These are phyloP conservation scores for Mimosa bimucronata DNA, from an alignment of 306 rosid genomes.

Conservation along the genomic window DNA sequence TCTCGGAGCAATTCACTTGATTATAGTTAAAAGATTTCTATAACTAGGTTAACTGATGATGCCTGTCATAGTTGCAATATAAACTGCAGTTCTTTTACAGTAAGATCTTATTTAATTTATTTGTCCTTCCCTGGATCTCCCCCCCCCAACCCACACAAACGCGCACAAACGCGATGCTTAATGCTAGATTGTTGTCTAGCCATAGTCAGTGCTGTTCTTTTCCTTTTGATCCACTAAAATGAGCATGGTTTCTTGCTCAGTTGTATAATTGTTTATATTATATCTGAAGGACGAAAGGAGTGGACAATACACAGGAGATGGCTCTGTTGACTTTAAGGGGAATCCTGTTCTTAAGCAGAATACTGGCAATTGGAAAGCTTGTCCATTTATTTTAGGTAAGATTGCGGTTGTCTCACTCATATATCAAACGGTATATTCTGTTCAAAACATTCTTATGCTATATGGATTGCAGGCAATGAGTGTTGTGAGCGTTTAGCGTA, in stretches of 20 bases:
- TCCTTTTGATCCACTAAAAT: neutral
- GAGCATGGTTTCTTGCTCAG: neutral
- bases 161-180: too few species aligned
- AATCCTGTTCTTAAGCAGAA: constrained; percentile 60
- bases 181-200: constrained; percentile 10
- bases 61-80: neutral
- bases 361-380: constrained; percentile 81
- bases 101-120: constrained; percentile 7
- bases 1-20: neutral
- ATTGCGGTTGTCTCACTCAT: constrained; percentile 15
- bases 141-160: too few species aligned
- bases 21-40: neutral
- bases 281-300: constrained; percentile 55
- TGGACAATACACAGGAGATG: constrained; percentile 60
- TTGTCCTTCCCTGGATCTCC: neutral
- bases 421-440: neutral
- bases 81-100: neutral
- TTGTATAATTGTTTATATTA: constrained; percentile 18
- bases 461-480: constrained; percentile 71
- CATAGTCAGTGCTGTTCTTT: neutral
- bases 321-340: constrained; percentile 73
- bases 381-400: constrained; percentile 73
- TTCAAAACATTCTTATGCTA: constrained; percentile 3
- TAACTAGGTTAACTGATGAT: neutral
- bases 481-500: constrained; percentile 95